phyloP scores from a whole-genome alignment of 1,284 basidiomycete genomes.

The Somion occarium region DNA sequence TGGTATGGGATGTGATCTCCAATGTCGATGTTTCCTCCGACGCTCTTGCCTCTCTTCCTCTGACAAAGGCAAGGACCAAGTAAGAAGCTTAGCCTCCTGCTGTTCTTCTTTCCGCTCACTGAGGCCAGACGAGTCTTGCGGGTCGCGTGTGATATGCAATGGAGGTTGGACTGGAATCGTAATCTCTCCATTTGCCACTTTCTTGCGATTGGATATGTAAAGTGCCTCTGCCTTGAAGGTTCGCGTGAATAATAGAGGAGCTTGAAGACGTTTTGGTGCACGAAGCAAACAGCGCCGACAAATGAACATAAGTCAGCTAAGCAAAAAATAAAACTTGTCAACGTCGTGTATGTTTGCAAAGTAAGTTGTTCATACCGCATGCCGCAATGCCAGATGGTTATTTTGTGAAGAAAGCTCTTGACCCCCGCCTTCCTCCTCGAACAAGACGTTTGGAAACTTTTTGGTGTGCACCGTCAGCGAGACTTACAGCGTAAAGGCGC shows the following conservation, averaged over 20 bases:
- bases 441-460: conserved; percentile 1
- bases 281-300: conserved; percentile 30
- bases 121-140: too few relatives aligned
- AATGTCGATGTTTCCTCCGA: neutral
- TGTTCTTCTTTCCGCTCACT: too few relatives aligned
- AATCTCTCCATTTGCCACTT: too few relatives aligned
- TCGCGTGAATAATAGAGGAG: neutral
- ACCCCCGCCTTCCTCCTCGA: neutral
- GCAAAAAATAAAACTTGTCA: neutral
- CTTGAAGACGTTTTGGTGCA: conserved; percentile 17
- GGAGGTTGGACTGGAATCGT: too few relatives aligned
- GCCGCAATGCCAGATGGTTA: conserved; percentile 13
- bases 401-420: neutral
- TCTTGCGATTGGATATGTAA: neutral
- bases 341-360: too few relatives aligned
- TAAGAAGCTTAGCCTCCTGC: neutral
- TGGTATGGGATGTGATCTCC: neutral
- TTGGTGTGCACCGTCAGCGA: conserved; percentile 1
- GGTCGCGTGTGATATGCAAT: too few relatives aligned
- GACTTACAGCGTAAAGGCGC: neutral
- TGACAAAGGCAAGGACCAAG: neutral
- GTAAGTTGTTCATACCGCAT: too few relatives aligned
- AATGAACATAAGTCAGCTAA: conserved; percentile 32
- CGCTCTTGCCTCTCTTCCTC: neutral
- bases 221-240: neutral